These are phyloP conservation scores for Curvularia verruculosa DNA, from an alignment of 2,329 filamentous ascomycete species.

Conservation along the genomic window DNA sequence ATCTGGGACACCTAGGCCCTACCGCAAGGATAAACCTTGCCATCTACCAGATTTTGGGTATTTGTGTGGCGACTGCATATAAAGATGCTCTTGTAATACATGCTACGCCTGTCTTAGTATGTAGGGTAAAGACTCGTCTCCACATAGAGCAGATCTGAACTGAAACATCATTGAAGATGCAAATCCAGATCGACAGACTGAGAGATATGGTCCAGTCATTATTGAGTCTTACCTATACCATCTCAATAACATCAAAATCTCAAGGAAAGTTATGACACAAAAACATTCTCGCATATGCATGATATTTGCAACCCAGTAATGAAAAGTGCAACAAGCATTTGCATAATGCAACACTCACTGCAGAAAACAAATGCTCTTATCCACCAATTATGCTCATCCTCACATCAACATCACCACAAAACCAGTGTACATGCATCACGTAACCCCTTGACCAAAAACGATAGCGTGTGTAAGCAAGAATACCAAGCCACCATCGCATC, in stretches of 20 bases:
- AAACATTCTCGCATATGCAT: neutral
- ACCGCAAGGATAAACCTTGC: neutral
- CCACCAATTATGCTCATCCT: neutral
- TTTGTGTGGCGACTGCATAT: neutral
- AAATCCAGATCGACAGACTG: neutral
- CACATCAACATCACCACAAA: neutral
- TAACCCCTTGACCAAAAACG: neutral
- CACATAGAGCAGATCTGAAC: neutral
- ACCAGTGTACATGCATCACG: neutral
- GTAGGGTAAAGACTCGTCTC: neutral
- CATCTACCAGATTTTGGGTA: neutral
- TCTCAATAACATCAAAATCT: neutral
- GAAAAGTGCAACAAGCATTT: neutral
- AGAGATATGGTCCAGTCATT: neutral
- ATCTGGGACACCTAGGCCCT: neutral
- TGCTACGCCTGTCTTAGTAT: neutral
- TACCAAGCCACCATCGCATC: neutral
- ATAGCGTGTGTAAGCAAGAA: neutral
- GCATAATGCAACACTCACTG: neutral
- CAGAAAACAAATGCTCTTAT: neutral
- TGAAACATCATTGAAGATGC: neutral
- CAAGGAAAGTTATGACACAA: neutral
- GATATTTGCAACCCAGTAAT: neutral
- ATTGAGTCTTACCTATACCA: neutral
- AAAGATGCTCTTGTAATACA: neutral